Evolutionary conservation across 2,329 filamentous ascomycete genomes (phyloP).

Genomic region (Fusarium annulatum): DNA sequence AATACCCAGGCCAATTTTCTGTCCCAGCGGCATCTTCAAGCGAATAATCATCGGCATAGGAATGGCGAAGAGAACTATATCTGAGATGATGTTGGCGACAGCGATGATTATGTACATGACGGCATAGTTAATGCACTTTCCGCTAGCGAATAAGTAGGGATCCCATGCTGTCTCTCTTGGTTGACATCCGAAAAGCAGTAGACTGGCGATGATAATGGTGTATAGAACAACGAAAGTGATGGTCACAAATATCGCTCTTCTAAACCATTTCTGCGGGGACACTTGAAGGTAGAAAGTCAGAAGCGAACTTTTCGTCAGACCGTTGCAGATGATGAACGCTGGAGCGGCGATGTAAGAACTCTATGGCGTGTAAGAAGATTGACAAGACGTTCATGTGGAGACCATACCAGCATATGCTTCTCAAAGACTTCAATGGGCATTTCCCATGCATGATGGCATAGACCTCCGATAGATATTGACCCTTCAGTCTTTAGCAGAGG

Average conservation of each 20-base stretch:
- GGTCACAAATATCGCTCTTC: slow-evolving; percentile 39
- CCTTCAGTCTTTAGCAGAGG: slow-evolving; percentile 5
- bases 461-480: slow-evolving; percentile 42
- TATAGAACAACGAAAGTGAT: slow-evolving; percentile 46
- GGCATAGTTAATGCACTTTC: slow-evolving; percentile 55
- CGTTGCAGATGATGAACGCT: slow-evolving; percentile 49
- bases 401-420: slow-evolving; percentile 35
- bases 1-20: slow-evolving; percentile 56
- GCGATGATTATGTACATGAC: slow-evolving; percentile 62
- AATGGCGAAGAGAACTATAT: slow-evolving; percentile 57
- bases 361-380: neutral
- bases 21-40: slow-evolving; percentile 56
- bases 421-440: slow-evolving; percentile 38
- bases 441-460: slow-evolving; percentile 45
- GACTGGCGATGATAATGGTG: slow-evolving; percentile 36
- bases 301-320: slow-evolving; percentile 51
- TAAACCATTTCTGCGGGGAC: slow-evolving; percentile 48
- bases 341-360: slow-evolving; percentile 43
- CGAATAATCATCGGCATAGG: slow-evolving; percentile 57
- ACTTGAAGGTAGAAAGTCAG: slow-evolving; percentile 51
- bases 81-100: slow-evolving; percentile 58
- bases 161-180: slow-evolving; percentile 38
- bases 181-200: slow-evolving; percentile 36
- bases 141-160: slow-evolving; percentile 40
- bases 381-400: accelerated